Base-by-base conservation (phyloP, 768 basidiomycete genomes). In the Lactarius psammicola region DNA sequence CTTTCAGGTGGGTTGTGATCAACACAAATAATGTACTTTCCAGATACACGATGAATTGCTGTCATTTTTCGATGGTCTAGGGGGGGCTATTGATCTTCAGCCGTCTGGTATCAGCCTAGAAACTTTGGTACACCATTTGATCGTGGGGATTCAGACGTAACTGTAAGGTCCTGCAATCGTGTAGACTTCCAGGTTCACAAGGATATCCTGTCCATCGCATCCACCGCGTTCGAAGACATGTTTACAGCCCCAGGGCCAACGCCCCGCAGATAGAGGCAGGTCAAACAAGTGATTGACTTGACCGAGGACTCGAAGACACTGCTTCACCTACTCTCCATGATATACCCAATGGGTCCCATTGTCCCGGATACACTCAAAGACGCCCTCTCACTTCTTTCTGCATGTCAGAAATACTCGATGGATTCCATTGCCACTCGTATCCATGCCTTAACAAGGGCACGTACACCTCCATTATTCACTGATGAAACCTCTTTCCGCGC, bases 161-260 rank as follows among this genome's bases (percentile, higher is more conserved):
- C 85, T 60, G 74, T 88, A 46, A 80, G 82, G 60, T 82, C 85
- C 9, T 83, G 81, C 57, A 86, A 87, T 69, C 68, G 75, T 28
- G 77, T 79, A 68, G 75, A 79, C 62, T 87, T 86, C 74, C 79
- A 79, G 65, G 80, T 84, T 62, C 83, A 83, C 78, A 84, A 83
- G 68, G 68, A 81, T 53, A 75, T 88, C 62, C 76, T 88, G 13
- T 79, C 82, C 20, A 71, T 85, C 18, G 81, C 84, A 1, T 88
- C 87, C 13, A 78, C 82, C 5, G 81, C 88, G 72, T 87, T 88
- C 68, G 76, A 77, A 58, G 78, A 79, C 67, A 82, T 85, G 77
- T 82, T 87, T 68, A 78, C 80, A 0, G 53, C 58, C 3, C 53
- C 58, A 10, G 58, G 51, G 5, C 51, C 63, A 13, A 30, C n/a